These are phyloP conservation scores for Pythium vanterpoolii DNA, from an alignment of 352 stramenopile genomes.

Conservation along the genomic window DNA sequence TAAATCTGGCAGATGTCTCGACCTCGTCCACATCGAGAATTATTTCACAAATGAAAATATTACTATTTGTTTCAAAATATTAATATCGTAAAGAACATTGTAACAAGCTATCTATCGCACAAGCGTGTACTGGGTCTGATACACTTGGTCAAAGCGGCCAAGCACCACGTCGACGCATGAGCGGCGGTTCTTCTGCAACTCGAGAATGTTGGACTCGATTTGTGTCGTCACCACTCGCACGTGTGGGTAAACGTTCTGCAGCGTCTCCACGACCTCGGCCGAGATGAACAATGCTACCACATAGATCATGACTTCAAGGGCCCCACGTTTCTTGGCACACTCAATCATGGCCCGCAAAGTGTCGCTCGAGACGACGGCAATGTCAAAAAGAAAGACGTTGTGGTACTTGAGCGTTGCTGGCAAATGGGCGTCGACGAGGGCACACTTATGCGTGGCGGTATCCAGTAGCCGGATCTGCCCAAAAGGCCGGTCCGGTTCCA, in stretches of 20 bases:
- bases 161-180: slow-evolving; percentile 24
- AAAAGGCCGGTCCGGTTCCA: slow-evolving; percentile 20
- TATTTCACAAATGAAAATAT: no score
- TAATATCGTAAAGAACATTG: neutral
- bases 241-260: slow-evolving; percentile 31
- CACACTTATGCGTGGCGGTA: neutral
- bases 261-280: slow-evolving; percentile 29
- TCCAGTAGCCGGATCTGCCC: slow-evolving; percentile 8
- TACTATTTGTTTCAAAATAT: no score
- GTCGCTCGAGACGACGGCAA: slow-evolving; percentile 31
- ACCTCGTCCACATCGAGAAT: no score
- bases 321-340: slow-evolving; percentile 34
- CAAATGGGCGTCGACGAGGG: slow-evolving; percentile 14
- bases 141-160: slow-evolving; percentile 24
- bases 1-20: no score
- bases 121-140: slow-evolving; percentile 21
- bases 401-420: slow-evolving; percentile 43
- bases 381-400: slow-evolving; percentile 54
- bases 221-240: slow-evolving; percentile 31
- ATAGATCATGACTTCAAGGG: slow-evolving; percentile 47
- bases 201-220: slow-evolving; percentile 19
- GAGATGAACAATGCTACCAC: slow-evolving; percentile 43
- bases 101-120: neutral
- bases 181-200: slow-evolving; percentile 16
- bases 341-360: slow-evolving; percentile 35